Evolutionary conservation across 345 rosid species (phyloP).

Genomic region (Hibiscus tridactylites): DNA sequence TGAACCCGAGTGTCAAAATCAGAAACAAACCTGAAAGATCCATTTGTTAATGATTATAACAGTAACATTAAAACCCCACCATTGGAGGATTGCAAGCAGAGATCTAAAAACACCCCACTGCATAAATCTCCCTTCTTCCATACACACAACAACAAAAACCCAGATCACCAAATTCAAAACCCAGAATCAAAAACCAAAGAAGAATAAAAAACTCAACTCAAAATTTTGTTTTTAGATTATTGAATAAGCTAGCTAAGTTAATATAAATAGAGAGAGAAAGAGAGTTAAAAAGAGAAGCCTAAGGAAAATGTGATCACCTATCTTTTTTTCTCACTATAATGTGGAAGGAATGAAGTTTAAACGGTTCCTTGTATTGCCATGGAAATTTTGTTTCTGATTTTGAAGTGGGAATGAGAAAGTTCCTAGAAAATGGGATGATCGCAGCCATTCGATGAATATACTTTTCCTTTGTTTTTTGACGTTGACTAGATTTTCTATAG

Average conservation of each 20-base stretch:
- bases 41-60: constrained; percentile 98
- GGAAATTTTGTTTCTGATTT: constrained; percentile 7
- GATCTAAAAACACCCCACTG: constrained; percentile 80
- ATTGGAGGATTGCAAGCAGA: constrained; percentile 81
- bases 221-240: constrained; percentile 6
- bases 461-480: too few species aligned
- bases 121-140: constrained; percentile 65
- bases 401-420: background rate
- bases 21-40: constrained; percentile 86
- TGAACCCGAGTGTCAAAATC: background rate
- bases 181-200: background rate
- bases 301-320: constrained; percentile 30
- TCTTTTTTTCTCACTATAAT: constrained; percentile 8
- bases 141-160: constrained; percentile 7
- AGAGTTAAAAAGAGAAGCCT: constrained; percentile 19
- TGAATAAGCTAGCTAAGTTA: constrained; percentile 5
- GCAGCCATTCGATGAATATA: too few species aligned
- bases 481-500: too few species aligned
- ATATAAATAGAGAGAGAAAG: constrained; percentile 4
- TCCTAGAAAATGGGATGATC: too few species aligned
- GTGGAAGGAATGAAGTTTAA: constrained; percentile 17
- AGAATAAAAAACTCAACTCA: constrained; percentile 3
- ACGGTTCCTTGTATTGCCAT: constrained; percentile 9
- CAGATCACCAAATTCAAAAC: constrained; percentile 6
- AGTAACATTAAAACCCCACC: constrained; percentile 98